These are phyloP conservation scores for Oldenlandia corymbosa DNA, from an alignment of 257 asterid genomes.

Conservation along the genomic window DNA sequence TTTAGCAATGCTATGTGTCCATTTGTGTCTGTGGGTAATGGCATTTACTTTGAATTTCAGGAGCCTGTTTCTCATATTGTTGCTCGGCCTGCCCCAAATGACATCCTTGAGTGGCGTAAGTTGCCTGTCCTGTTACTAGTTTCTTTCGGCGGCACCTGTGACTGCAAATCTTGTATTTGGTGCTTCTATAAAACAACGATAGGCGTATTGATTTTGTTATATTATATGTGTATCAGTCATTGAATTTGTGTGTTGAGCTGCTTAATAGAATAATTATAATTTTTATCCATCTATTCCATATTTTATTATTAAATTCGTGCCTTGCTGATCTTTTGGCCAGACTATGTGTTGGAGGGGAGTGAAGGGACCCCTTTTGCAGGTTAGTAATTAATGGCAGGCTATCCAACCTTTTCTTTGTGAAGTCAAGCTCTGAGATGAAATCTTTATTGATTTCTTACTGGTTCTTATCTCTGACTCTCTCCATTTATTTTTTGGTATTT, in stretches of 20 bases:
- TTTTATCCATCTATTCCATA: background rate
- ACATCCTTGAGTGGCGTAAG: conserved; percentile 99
- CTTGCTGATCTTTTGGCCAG: conserved; percentile 38
- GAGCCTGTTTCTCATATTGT: conserved; percentile 97
- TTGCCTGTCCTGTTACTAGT: conserved; percentile 17
- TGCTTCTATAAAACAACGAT: too few relatives aligned
- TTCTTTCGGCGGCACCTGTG: background rate
- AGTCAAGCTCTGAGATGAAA: background rate
- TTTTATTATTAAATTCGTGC: conserved; percentile 3
- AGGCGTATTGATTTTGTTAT: background rate
- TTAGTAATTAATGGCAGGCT: too few relatives aligned
- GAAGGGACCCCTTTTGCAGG: conserved; percentile 99
- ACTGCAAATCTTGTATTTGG: background rate
- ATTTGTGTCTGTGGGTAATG: background rate
- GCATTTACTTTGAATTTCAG: conserved; percentile 31
- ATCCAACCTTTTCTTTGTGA: background rate
- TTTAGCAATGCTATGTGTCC: background rate
- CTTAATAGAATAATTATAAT: background rate
- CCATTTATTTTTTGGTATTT: conserved; percentile 4
- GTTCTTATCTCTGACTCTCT: conserved; percentile 10
- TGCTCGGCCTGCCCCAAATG: conserved; percentile 89
- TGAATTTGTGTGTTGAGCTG: background rate
- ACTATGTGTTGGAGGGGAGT: conserved; percentile 99
- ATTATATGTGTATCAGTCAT: background rate
- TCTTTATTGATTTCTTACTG: background rate